Evolutionary conservation across 306 rosid genomes (phyloP), one percentile per base, ranked within the genome.

Genomic region (Dalbergia oliveri): DNA sequence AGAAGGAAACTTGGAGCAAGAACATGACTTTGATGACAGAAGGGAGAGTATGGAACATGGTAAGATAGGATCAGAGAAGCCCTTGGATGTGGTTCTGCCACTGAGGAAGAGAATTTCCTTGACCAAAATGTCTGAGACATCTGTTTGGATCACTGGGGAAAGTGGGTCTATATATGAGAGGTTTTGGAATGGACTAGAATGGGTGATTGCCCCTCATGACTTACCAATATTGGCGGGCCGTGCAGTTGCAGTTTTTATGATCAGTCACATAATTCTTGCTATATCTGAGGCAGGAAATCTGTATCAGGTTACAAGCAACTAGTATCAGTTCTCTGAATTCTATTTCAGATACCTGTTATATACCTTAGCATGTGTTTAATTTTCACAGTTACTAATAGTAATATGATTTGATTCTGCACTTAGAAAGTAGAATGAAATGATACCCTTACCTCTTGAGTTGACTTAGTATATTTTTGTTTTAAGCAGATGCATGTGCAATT

Each of bases 131-230:
- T 89, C 93, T 34, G 97, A 89, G 51, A 80, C 84, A 57, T 92
- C 97, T n/a, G 69, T 91, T 51, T 94, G 97, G 98, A 69, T 94
- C 70, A 94, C 91, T 75, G 95, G 95, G 75, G 90, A 85, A 82
- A 94, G 97, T 87, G 98, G 98, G 4, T 90, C 89, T 7, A 94
- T 94, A 60, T 92, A 88, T 82, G 98, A 94, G 92, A 92, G 97
- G 88, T 91, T 90, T 83, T 94, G 97, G 98, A 94, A 94, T 88
- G 97, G 95, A 72, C 82, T 91, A n/a, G 97, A 92, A 82, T 94
- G 98, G 97, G 95, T 90, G 49, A 44, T 90, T 57, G 94, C 97
- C 67, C 97, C 98, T 19, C 97, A 94, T 84, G 97, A 91, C 69
- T 88, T 94, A 16, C 98, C 97, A 39, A 5, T 86, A 60, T 83